Conservation (phyloP, 129 eudicot genomes). For the Chrysanthemum makinoi region DNA sequence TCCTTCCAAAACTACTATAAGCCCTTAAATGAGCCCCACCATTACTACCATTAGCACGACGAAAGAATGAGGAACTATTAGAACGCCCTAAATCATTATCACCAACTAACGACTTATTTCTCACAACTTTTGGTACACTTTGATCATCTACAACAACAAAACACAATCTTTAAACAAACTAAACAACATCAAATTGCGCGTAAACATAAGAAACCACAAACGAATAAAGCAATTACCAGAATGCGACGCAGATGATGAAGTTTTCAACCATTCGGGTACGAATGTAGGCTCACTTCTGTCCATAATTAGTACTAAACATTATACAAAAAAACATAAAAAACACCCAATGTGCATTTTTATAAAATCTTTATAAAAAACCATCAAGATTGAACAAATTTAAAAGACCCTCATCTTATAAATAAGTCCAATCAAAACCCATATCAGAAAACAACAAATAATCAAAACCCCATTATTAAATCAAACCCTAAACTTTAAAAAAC, state of each 20-base stretch:
- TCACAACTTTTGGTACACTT: constrained; percentile 37
- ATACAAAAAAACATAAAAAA: constrained; percentile 25
- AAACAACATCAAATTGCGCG: background rate
- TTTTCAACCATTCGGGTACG: constrained; percentile 90
- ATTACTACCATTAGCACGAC: constrained; percentile 61
- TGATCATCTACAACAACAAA: constrained; percentile 49
- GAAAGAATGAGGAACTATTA: constrained; percentile 55
- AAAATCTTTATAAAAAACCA: constrained; percentile 10
- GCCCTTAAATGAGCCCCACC: constrained; percentile 59
- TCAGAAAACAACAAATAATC: constrained; percentile 18
- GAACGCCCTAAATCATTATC: constrained; percentile 51
- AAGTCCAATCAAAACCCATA: constrained; percentile 22
- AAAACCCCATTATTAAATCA: constrained; percentile 15
- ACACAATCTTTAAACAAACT: constrained; percentile 3
- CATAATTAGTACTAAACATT: constrained; percentile 68
- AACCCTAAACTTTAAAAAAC: constrained; percentile 19
- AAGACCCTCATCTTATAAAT: constrained; percentile 26
- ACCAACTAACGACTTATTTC: constrained; percentile 48
- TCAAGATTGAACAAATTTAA: constrained; percentile 20
- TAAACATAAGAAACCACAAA: background rate
- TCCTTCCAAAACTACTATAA: constrained; percentile 63
- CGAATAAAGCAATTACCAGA: constrained; percentile 43
- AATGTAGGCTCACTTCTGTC: constrained; percentile 91
- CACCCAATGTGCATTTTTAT: constrained; percentile 29
- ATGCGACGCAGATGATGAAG: constrained; percentile 47